phyloP scores from a whole-genome alignment of 352 stramenopile species.

The Globisporangium rhizosaccharum region DNA sequence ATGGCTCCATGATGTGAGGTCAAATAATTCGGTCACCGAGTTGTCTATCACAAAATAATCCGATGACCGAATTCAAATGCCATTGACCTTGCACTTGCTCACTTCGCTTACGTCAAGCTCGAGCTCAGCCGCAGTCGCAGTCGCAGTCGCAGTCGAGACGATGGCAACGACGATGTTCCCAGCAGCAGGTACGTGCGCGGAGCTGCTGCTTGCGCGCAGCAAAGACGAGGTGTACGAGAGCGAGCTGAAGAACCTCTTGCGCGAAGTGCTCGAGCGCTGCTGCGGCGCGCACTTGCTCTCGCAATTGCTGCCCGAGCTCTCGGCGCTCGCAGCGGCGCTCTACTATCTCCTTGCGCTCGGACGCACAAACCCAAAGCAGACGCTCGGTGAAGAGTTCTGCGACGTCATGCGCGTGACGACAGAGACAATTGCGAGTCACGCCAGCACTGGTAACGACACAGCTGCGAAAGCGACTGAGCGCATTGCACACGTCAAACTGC shows the following conservation, averaged over 20 bases:
- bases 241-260: conserved; percentile 70
- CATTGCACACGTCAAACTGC: conserved; percentile 27
- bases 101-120: not conserved
- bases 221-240: conserved; percentile 72
- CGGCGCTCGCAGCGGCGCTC: conserved; percentile 53
- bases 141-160: not conserved
- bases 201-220: conserved; percentile 67
- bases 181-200: conserved; percentile 51
- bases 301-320: conserved; percentile 71
- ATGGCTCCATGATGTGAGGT: too few relatives aligned
- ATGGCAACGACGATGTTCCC: conserved; percentile 30
- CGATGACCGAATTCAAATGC: too few relatives aligned
- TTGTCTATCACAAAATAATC: too few relatives aligned
- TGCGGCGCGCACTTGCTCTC: conserved; percentile 68
- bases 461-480: not conserved
- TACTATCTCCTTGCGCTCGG: conserved; percentile 64
- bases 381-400: conserved; percentile 85
- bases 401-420: conserved; percentile 68
- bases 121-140: not conserved
- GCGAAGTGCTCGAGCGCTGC: conserved; percentile 68
- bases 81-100: not conserved
- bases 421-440: not conserved
- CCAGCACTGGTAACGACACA: not conserved
- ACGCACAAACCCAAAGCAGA: conserved; percentile 57
- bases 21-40: too few relatives aligned